Evolutionary conservation across 2,329 filamentous ascomycete genomes (phyloP), one percentile per base, ranked within the genome.

Genomic region (Colletotrichum sp.): DNA sequence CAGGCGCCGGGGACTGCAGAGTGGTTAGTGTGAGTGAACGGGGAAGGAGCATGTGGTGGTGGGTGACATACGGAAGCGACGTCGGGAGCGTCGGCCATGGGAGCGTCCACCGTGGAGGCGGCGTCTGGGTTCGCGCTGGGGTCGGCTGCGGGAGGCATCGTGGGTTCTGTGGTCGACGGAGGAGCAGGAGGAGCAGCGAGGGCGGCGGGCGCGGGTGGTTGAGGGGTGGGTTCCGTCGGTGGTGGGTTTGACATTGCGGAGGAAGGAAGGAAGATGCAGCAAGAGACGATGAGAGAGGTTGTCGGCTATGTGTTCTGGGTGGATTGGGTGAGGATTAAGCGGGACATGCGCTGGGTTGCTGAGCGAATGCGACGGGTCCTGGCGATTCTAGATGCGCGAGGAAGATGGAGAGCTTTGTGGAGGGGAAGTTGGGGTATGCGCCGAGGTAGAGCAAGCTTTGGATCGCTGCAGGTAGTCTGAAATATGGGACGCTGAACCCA

Each of bases 71-170:
- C 86, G 34, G 83, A 82, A 77, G 84, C 82, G 67, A 86, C 85
- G 30, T 88, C 87, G 30, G 79, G 82, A 39, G 81, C 85, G 79
- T 89, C 88, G 12, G 83, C 81, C 88, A 89, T 89, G 3, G 84
- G 77, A 43, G 87, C 78, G 75, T 89, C 87, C 15, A 32, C 55
- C 63, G 59, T 60, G 30, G 48, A 48, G 13, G 52, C 36, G 26
- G 28, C n/a, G 26, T 67, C 7, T n/a, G 75, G 76, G n/a, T 57
- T 63, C n/a, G 67, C 60, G n/a, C 57, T 21, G 18, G 67, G 43
- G 5, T 61, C 55, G 18, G 70, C 43, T 16, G 69, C 66, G 15
- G 63, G 39, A 32, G 71, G 26, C 64, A 70, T 64, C n/a, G 74
- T 66, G 34, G 77, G 66, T 32, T 79, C 76, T 48, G 70, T 12